Base-by-base conservation (phyloP, 2,329 filamentous ascomycete genomes). In the Aplosporella prunicola region DNA sequence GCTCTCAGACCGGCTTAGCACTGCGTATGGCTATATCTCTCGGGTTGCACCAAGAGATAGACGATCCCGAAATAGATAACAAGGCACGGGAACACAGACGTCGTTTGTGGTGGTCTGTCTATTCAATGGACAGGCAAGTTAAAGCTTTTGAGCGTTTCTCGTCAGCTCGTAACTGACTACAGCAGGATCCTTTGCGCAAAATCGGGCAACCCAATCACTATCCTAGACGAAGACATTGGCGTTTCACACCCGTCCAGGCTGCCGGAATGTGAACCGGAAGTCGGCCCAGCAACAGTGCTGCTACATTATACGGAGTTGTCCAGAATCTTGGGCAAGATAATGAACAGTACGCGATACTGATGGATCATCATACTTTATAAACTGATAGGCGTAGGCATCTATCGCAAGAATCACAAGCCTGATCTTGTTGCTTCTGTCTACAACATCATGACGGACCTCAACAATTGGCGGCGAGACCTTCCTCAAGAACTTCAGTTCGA, bases 1-100 rank as follows among this genome's bases (percentile, higher is more conserved):
- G 4, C 9, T 11, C 4, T 11, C 20, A 40, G 37, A 58, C 63
- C 44, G 32, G 50, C 31, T 34, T 34, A 13, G 71, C 71, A 3
- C 51, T 74, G 17, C 66, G 71, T 9, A 75, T 75, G 71, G 71
- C 71, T 7, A 70, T 74, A 20, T 71, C 66, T 5, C 57, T 74
- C 0, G 71, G 71, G 0, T 52, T 75, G n/a, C 71, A 74, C 43
- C 68, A 74, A 41, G 71, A 74, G 42, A 62, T 69, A 1, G 56
- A 56, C 0, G 53, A 63, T 17, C 47, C 55, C 9, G 41, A 46
- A 2, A 53, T 70, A 5, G 61, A 62, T 38, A 58, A 63, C 11
- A 53, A 53, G 1, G 59, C 60, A 9, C 57, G 63, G 23, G 71
- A 74, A 42, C 67, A 66, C 39, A 61, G 71, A 7, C 62, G 71